Base-by-base conservation (phyloP, 805 yeast species). In the Wickerhamomyces hampshirensis region DNA sequence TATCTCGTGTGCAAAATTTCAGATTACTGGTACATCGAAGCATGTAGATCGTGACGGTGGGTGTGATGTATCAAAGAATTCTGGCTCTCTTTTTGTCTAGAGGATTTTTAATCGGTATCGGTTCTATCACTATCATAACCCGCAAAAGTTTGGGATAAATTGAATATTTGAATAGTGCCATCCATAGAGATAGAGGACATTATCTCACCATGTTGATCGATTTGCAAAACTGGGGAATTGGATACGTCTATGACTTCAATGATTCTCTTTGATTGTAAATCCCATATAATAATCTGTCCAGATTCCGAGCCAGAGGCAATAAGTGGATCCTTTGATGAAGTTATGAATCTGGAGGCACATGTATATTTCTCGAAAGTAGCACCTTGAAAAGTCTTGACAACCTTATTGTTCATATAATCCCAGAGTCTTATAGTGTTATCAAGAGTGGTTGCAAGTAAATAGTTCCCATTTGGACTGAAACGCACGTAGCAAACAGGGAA, bases 361-460 rank as follows among this genome's bases (percentile, higher is more conserved):
- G 68, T 64, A 51, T 60, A 80, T 43, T 73, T 75, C 42, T 70
- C 77, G 18, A 48, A 30, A 6, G 35, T 23, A 1, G 46, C 46
- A 1, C 71, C 71, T 30, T 46, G 46, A 49, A 70, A 83, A 0
- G 95, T 85, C 55, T 87, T 85, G 23, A 86, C 83, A 17, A 86
- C 89, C 44, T 71, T 73, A 51, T 86, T 85, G 46, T 76, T 71
- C 74, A 85, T 76, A 58, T 84, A 87, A 58, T 87, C 93, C 96
- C 96, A 89, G 24, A 89, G 55, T 41, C 91, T 66, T 4, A 88
- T 64, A 4, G 70, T 63, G 4, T 96, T 96, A 57, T 88, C 96
- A 38, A 85, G 62, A 12, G 95, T 77, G 15, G 87, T 76, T 24
- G 93, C 84, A 28, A 87, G 62, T 4, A 91, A 68, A 50, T 72